Evolutionary conservation across 1,139 yeast species (phyloP), one percentile per base, ranked within the genome.

Genomic region (Blastobotrys ciferrii): DNA sequence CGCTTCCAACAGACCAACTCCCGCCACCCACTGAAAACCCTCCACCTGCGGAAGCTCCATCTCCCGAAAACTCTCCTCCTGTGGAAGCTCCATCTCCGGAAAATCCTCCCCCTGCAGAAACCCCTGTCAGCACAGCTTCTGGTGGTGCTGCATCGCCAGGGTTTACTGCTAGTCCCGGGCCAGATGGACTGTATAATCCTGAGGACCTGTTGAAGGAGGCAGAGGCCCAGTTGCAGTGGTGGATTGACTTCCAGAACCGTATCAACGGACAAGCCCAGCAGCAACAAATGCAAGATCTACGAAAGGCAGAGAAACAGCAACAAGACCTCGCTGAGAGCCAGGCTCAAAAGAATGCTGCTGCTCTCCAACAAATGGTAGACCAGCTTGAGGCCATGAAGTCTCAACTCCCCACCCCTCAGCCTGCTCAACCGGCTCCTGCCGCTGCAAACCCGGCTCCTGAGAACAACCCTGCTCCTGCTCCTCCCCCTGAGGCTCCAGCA

Each of bases 251-350:
- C 14, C 40, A 36, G 19, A 36, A 36, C 14, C 18, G 40, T 9
- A 17, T 12, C n/a, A 36, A 36, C 28, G 40, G 40, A 3, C 18
- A 36, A 18, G 14, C n/a, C n/a, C 40, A 36, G 12, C 18, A 36
- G 25, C 7, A 18, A 3, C 40, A 36, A 13, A 7, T 19, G 28
- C 25, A 36, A 12, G 17, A 11, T 3, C 40, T 36, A 11, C 17
- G 19, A 23, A 19, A 23, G n/a, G 19, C 19, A 23, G 40, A 36
- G 14, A 19, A 36, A 13, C 18, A 36, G 28, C 40, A 36, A n/a
- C 40, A 36, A 12, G 40, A 36, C 4, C 4, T 36, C n/a, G 40
- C 40, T n/a, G 40, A 36, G 19, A 36, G 40, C 28, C 40, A 36
- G 28, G 25, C 19, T 5, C 13, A 36, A 11, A 36, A 19, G n/a